phyloP scores from a whole-genome alignment of 225 moss, liverwort and hornwort genomes.

The Bryoerythrophyllum caledonicum region DNA sequence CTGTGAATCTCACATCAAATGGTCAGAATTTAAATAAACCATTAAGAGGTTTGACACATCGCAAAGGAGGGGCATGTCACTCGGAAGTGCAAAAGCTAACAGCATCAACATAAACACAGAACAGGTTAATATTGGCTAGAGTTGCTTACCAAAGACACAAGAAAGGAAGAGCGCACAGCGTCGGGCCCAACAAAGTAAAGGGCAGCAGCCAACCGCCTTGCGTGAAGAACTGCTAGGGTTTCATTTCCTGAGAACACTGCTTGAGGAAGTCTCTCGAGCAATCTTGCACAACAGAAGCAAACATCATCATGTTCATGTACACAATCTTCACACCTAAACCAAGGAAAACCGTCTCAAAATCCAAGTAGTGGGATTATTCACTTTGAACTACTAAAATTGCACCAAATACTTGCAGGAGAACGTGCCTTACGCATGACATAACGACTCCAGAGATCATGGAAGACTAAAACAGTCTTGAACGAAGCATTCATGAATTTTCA shows the following conservation, averaged over 20 bases:
- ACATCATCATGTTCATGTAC: constrained; percentile 13
- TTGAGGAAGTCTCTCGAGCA: constrained; percentile 80
- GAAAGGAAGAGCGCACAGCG: constrained; percentile 65
- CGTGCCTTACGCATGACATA: background rate
- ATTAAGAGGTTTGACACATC: background rate
- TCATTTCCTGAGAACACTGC: constrained; percentile 77
- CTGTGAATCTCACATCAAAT: constrained; percentile 44
- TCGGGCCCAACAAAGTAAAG: constrained; percentile 85
- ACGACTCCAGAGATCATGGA: constrained; percentile 10
- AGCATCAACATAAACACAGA: constrained; percentile 2
- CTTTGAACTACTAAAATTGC: background rate
- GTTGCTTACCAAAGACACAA: constrained; percentile 63
- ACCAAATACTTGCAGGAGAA: background rate
- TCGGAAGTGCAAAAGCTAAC: background rate
- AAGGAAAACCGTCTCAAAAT: constrained; percentile 5
- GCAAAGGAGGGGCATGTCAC: constrained; percentile 1
- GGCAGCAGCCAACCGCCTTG: constrained; percentile 76
- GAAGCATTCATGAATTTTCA: background rate
- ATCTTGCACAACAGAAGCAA: constrained; percentile 39
- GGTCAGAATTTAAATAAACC: constrained; percentile 6
- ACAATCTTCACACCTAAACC: background rate
- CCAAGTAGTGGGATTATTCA: background rate
- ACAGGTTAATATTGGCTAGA: background rate
- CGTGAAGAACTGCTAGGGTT: constrained; percentile 75
- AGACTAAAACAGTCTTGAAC: background rate